Base-by-base conservation (phyloP, 2,329 filamentous ascomycete genomes). In the Fusarium camptoceras region DNA sequence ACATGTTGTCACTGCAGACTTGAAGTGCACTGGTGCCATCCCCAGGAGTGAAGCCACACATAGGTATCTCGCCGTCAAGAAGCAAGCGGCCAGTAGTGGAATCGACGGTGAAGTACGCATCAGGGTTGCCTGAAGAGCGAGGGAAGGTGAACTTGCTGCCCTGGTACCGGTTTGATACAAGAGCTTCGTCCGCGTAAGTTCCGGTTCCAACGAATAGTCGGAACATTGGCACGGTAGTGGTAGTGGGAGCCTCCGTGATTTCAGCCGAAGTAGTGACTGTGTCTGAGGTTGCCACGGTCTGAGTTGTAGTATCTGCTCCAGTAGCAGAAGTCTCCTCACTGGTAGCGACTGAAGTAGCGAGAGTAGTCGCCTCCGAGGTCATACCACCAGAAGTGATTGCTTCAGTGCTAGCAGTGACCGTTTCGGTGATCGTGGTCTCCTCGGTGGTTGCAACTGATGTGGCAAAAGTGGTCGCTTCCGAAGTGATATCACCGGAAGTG, bases 141-240 rank as follows among this genome's bases (percentile, higher is more conserved):
- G 6, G 1, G 27, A 55, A 55, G 20, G 3, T n/a, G 10, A 55
- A 20, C 7, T 30, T 9, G 8, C 7, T 1, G 27, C 9, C 24
- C 16, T 25, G 16, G 6, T 8, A 9, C n/a, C 51, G 20, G 4
- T 11, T 54, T 25, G 16, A 8, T 39, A 28, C 5, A 31, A 55
- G 16, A 8, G 39, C 31, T 20, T 41, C 2, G 24, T 27, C 20
- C 41, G 18, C 24, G 9, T 51, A 27, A 12, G 8, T 7, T 20
- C 48, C 24, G 12, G 18, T 51, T 14, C 16, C 31, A 18, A 20
- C 2, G 12, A 44, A 5, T 3, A 55, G 51, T 4, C 20, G 39
- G 27, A 55, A 55, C 51, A 55, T 44, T 4, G 51, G 25, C 9
- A 25, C 28, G 28, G 28, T 30, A n/a, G 50, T 53, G 3, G 37